Conservation (phyloP, 805 yeast genomes). For the Peterozyma xylosa region DNA sequence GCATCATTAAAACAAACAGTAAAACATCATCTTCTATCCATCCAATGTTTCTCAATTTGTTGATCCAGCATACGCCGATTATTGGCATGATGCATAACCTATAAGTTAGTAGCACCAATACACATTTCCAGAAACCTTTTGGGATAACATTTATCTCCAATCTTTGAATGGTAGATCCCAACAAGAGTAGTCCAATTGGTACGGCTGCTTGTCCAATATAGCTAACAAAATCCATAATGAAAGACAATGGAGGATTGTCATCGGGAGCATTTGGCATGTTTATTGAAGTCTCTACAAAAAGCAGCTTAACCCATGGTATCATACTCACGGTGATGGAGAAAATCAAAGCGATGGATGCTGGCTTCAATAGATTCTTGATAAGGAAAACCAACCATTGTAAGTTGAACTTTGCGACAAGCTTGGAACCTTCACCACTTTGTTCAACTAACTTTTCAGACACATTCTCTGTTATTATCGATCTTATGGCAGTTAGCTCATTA, state of each 20-base stretch:
- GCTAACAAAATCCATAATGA: constrained; percentile 38
- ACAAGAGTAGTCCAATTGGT: constrained; percentile 43
- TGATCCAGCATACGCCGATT: constrained; percentile 42
- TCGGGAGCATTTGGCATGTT: constrained; percentile 36
- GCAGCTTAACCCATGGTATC: constrained; percentile 46
- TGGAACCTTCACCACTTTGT: constrained; percentile 15
- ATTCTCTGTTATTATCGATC: constrained; percentile 26
- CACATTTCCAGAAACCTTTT: constrained; percentile 51
- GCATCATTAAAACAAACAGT: constrained; percentile 36
- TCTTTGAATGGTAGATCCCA: constrained; percentile 49
- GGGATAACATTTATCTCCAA: constrained; percentile 38
- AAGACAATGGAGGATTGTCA: constrained; percentile 44
- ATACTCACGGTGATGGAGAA: constrained; percentile 39
- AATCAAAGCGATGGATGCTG: constrained; percentile 39
- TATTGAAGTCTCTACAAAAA: constrained; percentile 28
- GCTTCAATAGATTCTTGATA: constrained; percentile 38
- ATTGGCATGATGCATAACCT: constrained; percentile 42
- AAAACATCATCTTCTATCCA: constrained; percentile 37
- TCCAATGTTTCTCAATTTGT: constrained; percentile 35
- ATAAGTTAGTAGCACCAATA: constrained; percentile 31
- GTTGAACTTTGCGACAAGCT: constrained; percentile 21
- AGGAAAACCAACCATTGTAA: constrained; percentile 22
- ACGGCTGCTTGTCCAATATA: constrained; percentile 48
- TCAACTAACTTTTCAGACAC: constrained; percentile 17
- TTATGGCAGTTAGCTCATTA: constrained; percentile 15